Evolutionary conservation across 345 rosid species (phyloP), one percentile per base, ranked within the genome.

Genomic region (Lepidium sativum): DNA sequence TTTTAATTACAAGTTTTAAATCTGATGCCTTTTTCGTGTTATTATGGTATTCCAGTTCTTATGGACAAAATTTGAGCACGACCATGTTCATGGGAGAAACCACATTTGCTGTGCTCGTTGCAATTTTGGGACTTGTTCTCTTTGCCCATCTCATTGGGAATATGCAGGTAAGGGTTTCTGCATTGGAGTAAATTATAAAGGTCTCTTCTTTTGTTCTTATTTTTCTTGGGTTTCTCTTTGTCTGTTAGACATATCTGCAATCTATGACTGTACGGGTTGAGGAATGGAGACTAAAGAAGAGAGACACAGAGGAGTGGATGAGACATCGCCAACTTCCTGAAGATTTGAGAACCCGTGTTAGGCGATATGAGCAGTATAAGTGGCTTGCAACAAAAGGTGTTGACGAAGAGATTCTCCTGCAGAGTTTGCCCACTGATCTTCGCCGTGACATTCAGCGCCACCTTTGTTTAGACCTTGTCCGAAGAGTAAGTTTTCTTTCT

Each of bases 241-340:
- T 45, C 27, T 70, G 68, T 72, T 18, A 92, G 95, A 89, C 98
- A 44, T 92, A 85, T 72, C 80, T 89, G 69, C 97, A 92, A 78
- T 89, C 96, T 52, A 78, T 89, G 60, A 87, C 89, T 2, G 84
- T 87, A 58, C 80, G 97, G 74, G 89, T 85, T 8, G 96, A 92
- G 81, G 96, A 92, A 77, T 92, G 98, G 96, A 89, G 98, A 66
- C 72, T 89, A 16, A 86, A 84, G 78, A 83, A 84, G 71, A 84
- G 97, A 73, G 98, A 92, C 71, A 89, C 95, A 0, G 97, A 92
- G 68, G 92, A 89, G 69, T 92, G 98, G 98, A 92, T 89, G 97
- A 80, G 80, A 74, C 97, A 89, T 73, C 95, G 96, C 33, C 91
- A 87, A 73, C 96, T 89, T 54, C 98, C 97, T 37, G 91, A 83